phyloP scores from a whole-genome alignment of 1,284 basidiomycete genomes.

The Apiotrichum gracile region DNA sequence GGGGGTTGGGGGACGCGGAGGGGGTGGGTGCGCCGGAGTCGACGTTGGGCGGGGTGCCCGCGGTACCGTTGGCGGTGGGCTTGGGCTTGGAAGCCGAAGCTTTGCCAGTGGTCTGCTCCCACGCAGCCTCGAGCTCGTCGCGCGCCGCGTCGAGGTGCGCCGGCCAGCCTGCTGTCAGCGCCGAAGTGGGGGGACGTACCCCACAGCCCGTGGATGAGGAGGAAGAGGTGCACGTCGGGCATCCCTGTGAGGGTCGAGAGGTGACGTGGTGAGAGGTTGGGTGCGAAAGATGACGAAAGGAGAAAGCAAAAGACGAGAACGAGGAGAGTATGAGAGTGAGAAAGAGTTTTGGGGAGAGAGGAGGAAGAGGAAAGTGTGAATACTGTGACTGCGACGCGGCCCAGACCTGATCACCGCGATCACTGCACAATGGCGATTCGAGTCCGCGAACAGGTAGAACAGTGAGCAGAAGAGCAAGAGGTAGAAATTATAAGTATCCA shows the following conservation, averaged over 20 bases:
- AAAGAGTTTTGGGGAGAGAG: background rate
- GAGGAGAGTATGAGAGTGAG: background rate
- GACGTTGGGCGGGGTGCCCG: background rate
- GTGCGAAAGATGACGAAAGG: background rate
- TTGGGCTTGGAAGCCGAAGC: too few relatives aligned
- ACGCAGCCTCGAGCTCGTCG: constrained; percentile 31
- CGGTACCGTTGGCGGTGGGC: too few relatives aligned
- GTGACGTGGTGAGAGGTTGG: background rate
- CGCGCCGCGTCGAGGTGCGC: constrained; percentile 34
- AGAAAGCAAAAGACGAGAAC: too few relatives aligned
- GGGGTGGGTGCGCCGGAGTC: background rate
- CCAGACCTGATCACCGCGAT: too few relatives aligned
- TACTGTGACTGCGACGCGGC: too few relatives aligned
- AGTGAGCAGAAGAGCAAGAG: too few relatives aligned
- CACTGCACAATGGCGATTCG: too few relatives aligned
- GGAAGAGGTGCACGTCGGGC: constrained; percentile 36
- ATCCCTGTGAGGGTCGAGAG: background rate
- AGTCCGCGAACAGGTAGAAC: too few relatives aligned
- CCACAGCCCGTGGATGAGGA: constrained; percentile 47
- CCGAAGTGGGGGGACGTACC: constrained; percentile 22
- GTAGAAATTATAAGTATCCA: too few relatives aligned
- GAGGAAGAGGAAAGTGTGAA: too few relatives aligned
- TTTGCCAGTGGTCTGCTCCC: too few relatives aligned
- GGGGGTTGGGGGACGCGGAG: background rate
- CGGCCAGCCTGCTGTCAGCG: constrained; percentile 28